Conservation (phyloP, 2,329 filamentous ascomycete species). For the Beauveria rudraprayagi region DNA sequence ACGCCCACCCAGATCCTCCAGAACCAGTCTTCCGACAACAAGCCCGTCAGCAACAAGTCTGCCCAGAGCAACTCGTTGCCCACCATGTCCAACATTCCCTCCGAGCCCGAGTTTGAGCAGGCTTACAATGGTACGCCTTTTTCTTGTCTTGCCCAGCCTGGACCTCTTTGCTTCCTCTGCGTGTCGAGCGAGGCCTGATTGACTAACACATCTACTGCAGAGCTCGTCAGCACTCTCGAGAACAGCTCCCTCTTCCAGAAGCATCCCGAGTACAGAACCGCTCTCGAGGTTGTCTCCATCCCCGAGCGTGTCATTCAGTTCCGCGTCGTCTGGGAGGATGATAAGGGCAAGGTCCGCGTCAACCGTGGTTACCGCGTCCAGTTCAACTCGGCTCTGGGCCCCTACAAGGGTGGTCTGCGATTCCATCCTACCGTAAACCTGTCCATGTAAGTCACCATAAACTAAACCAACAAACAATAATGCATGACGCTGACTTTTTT, state of each 20-base stretch:
- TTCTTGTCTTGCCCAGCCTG: neutral
- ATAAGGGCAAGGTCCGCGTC: conserved; percentile 80
- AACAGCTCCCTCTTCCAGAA: conserved; percentile 87
- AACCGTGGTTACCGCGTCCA: conserved; percentile 95
- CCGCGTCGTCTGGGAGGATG: conserved; percentile 94
- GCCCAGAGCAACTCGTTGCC: neutral
- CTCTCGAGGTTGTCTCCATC: conserved; percentile 77
- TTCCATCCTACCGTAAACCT: conserved; percentile 86
- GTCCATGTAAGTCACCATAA: conserved; percentile 41
- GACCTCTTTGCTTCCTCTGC: neutral
- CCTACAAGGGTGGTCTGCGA: conserved; percentile 95
- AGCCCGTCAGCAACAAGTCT: conserved; percentile 11
- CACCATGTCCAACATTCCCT: conserved; percentile 71
- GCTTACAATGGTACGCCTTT: conserved; percentile 71
- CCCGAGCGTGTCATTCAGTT: conserved; percentile 97
- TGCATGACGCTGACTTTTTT: conserved; percentile 26
- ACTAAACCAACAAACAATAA: neutral
- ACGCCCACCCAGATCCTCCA: conserved; percentile 8
- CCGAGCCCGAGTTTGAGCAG: conserved; percentile 97
- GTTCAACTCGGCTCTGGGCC: conserved; percentile 95
- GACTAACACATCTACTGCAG: conserved; percentile 35
- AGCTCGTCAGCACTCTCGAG: conserved; percentile 92
- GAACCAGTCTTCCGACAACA: conserved; percentile 8
- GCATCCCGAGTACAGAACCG: conserved; percentile 89
- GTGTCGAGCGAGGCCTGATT: neutral